Conservation (phyloP, 1,284 basidiomycete genomes). For the Trichosporon faecale region DNA sequence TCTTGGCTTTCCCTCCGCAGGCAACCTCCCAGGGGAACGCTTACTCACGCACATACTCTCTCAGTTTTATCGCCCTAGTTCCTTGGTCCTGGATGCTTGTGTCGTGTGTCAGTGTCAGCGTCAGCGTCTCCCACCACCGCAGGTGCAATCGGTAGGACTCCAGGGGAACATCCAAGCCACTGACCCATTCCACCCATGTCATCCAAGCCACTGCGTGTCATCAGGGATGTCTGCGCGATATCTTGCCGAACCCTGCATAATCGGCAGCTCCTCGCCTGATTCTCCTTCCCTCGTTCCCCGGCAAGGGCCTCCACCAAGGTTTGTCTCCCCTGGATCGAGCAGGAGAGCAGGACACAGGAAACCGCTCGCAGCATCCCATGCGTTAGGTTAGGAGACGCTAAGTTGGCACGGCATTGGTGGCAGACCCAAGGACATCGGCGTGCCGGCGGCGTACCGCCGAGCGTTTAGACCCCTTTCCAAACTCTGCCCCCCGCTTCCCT, state of each 20-base stretch:
- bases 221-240: background rate
- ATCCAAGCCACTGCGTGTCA: background rate
- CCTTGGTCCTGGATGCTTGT: background rate
- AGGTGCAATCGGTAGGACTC: too few relatives aligned
- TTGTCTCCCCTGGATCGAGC: background rate
- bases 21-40: background rate
- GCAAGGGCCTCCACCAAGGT: background rate
- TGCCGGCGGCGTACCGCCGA: background rate
- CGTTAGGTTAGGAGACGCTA: background rate
- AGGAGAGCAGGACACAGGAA: background rate
- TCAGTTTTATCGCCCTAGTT: background rate
- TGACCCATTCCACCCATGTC: background rate
- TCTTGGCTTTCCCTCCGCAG: background rate
- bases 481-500: slow-evolving; percentile 3
- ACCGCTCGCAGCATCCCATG: background rate
- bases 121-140: too few relatives aligned
- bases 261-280: background rate
- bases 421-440: background rate
- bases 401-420: background rate
- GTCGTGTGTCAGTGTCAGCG: background rate
- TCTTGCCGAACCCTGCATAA: slow-evolving; percentile 2
- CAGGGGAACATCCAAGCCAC: background rate
- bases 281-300: background rate
- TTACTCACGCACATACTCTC: background rate
- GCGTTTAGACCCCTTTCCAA: slow-evolving; percentile 3